Evolutionary conservation across 148 eudicot species (phyloP).

Genomic region (Simmondsia chinensis): DNA sequence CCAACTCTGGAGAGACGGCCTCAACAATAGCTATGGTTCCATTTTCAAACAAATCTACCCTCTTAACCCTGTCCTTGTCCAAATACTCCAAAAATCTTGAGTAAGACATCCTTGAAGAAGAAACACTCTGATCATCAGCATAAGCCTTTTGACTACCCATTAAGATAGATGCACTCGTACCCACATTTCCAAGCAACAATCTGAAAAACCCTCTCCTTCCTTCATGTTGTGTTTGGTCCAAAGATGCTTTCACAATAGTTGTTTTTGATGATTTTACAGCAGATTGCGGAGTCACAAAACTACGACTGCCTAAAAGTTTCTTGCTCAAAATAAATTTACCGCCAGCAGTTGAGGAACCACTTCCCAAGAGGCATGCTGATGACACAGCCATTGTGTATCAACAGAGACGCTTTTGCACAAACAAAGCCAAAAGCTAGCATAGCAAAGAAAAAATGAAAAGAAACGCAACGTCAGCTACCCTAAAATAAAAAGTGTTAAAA

Average conservation of each 20-base stretch:
- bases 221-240: conserved; percentile 34
- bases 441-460: background rate
- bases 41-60: conserved; percentile 88
- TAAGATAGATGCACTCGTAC: conserved; percentile 43
- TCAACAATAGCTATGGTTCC: conserved; percentile 98
- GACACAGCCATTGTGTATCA: conserved; percentile 40
- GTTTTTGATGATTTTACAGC: conserved; percentile 33
- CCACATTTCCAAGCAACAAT: conserved; percentile 72
- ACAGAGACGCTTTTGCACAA: background rate
- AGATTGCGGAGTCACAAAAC: conserved; percentile 25
- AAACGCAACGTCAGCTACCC: no score
- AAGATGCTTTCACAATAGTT: conserved; percentile 43
- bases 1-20: conserved; percentile 92
- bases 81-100: conserved; percentile 92
- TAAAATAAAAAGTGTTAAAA: background rate
- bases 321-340: conserved; percentile 30
- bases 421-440: background rate
- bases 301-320: conserved; percentile 30
- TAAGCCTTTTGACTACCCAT: conserved; percentile 45
- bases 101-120: conserved; percentile 98
- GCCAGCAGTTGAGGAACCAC: conserved; percentile 20
- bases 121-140: conserved; percentile 95
- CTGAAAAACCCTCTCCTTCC: conserved; percentile 80
- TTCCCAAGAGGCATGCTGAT: conserved; percentile 52
- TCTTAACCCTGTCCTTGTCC: conserved; percentile 85